Conservation (phyloP, 2,329 filamentous ascomycete genomes). For the Geosmithia morbida region DNA sequence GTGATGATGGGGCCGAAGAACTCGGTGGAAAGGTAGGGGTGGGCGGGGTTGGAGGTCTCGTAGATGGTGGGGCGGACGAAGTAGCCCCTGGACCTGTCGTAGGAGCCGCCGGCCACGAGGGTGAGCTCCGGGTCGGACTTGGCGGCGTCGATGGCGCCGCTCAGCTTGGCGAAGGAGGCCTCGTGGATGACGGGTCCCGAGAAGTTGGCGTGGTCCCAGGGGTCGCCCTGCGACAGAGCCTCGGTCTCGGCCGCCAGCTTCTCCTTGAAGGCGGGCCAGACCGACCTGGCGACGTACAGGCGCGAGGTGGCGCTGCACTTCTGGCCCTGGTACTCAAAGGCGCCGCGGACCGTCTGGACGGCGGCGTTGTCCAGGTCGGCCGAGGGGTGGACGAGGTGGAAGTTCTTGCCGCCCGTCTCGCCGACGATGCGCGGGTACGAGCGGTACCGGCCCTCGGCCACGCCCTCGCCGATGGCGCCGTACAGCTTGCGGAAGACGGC, state of each 20-base stretch:
- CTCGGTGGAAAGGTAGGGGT: constrained; percentile 62
- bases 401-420: constrained; percentile 90
- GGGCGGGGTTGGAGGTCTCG: constrained; percentile 55
- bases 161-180: constrained; percentile 67
- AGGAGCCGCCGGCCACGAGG: constrained; percentile 60
- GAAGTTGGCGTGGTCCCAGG: constrained; percentile 61
- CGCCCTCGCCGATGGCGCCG: constrained; percentile 68
- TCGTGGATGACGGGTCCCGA: constrained; percentile 79
- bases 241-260: constrained; percentile 53
- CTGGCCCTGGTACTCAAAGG: constrained; percentile 84
- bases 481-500: constrained; percentile 82
- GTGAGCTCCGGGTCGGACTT: constrained; percentile 60
- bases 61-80: constrained; percentile 79
- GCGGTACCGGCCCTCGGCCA: constrained; percentile 68
- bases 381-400: constrained; percentile 66
- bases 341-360: constrained; percentile 69
- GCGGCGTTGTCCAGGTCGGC: constrained; percentile 70
- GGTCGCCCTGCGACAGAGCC: constrained; percentile 56
- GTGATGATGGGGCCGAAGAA: constrained; percentile 71
- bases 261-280: constrained; percentile 58
- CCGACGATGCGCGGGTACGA: constrained; percentile 82
- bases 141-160: constrained; percentile 63
- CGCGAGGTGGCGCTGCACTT: constrained; percentile 82
- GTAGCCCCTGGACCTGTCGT: constrained; percentile 67
- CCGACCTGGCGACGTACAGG: constrained; percentile 60